Conservation (phyloP, 345 rosid genomes). For the Pistacia atlantica region DNA sequence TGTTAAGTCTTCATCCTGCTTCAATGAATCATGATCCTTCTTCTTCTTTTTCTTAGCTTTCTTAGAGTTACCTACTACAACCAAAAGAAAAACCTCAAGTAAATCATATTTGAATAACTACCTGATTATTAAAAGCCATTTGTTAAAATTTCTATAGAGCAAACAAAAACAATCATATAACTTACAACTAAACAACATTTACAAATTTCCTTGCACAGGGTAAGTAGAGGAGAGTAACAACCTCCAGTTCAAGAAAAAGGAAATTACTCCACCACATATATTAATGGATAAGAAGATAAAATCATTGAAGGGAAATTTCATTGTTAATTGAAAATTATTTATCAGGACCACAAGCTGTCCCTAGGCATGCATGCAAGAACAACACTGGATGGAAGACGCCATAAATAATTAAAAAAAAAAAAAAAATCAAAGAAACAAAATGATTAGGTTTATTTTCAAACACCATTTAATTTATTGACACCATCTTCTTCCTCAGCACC, state of each 20-base stretch:
- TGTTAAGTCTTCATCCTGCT: background rate
- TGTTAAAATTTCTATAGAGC: background rate
- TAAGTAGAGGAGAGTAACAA: background rate
- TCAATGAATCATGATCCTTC: slow-evolving; percentile 17
- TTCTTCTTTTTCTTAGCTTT: slow-evolving; percentile 36
- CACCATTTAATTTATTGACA: slow-evolving; percentile 21
- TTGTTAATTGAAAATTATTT: background rate
- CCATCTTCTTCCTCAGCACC: slow-evolving; percentile 13
- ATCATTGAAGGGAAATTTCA: background rate
- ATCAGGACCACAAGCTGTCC: background rate
- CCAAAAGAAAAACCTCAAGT: background rate
- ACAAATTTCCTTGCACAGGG: background rate
- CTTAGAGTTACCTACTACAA: slow-evolving; percentile 35
- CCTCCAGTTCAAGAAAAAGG: background rate
- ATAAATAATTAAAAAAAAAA: background rate
- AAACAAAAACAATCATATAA: background rate
- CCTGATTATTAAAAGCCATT: background rate
- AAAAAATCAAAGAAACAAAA: background rate
- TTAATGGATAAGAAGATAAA: background rate
- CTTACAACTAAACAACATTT: background rate
- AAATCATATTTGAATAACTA: background rate
- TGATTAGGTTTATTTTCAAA: background rate
- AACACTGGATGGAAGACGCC: background rate
- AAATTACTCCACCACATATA: background rate
- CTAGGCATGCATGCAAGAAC: background rate